Evolutionary conservation across 1,139 yeast species (phyloP), one percentile per base, ranked within the genome.

Genomic region (Hemisphaericaspora lyxosophila): DNA sequence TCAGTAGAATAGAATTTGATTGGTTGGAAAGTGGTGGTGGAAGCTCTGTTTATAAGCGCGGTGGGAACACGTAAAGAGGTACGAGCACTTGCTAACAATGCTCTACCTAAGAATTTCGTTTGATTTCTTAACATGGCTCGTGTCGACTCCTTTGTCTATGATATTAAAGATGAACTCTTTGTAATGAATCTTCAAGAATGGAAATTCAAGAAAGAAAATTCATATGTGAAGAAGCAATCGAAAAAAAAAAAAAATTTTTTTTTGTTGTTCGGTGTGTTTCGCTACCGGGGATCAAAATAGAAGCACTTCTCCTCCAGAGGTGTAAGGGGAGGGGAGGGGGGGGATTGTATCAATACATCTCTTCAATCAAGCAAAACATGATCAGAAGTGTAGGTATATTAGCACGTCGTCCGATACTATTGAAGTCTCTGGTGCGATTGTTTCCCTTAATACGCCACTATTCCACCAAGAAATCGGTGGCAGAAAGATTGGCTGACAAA

Each of bases 1-100:
- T 29, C 33, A 11, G 62, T 50, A 14, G 67, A 54, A 41, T 60
- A 61, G 23, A 48, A 45, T 35, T 41, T 40, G 24, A 33, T 25
- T 2, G 41, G 25, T 36, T 39, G 38, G 26, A 34, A 31, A 26
- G 23, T 28, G 26, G 31, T 20, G 20, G 15, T 13, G 22, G 18
- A 14, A n/a, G 26, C 16, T 20, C 26, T 33, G 20, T 29, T 27
- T 13, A 15, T 27, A 17, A 26, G n/a, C 6, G 16, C 11, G 5
- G 29, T 17, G 11, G 34, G 34, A 7, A 26, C 12, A 24, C 34
- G 36, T 11, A 26, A 15, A 13, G 27, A 17, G 13, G 36, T 29
- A 36, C 40, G 38, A 18, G 28, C 25, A 26, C 16, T 31, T 13
- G 33, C 12, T 18, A 31, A 28, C 7, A 38, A 14, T 9, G 36